phyloP scores from a whole-genome alignment of 768 basidiomycete species.

The Cystofilobasidium capitatum region DNA sequence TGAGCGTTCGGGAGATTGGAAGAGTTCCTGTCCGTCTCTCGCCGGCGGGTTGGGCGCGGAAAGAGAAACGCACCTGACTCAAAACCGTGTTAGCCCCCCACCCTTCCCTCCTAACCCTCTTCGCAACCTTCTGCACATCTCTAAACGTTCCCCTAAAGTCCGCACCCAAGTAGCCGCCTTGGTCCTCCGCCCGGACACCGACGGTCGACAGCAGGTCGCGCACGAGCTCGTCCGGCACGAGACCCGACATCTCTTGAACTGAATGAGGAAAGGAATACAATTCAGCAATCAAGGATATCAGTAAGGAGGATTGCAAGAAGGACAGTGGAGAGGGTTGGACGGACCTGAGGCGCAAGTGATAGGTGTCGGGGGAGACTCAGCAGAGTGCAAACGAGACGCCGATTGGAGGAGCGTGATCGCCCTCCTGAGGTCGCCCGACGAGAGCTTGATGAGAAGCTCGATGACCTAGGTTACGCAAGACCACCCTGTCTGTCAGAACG shows the following conservation, averaged over 20 bases:
- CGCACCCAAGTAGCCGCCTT: constrained; percentile 31
- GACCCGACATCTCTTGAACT: constrained; percentile 92
- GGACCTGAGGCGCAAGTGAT: constrained; percentile 61
- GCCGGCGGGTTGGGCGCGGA: background rate
- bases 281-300: background rate
- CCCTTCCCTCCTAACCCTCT: constrained; percentile 68
- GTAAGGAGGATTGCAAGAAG: background rate
- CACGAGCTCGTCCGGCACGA: constrained; percentile 70
- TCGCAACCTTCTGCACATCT: constrained; percentile 51
- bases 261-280: background rate
- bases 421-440: constrained; percentile 85
- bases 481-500: constrained; percentile 31
- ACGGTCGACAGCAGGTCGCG: constrained; percentile 57
- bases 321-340: constrained; percentile 6
- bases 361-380: constrained; percentile 58
- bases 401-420: constrained; percentile 97
- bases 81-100: constrained; percentile 86
- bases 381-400: constrained; percentile 73
- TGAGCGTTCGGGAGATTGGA: background rate
- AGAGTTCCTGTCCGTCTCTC: background rate
- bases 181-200: constrained; percentile 54
- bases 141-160: constrained; percentile 45
- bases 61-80: constrained; percentile 55
- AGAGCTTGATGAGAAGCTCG: constrained; percentile 62
- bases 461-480: constrained; percentile 44